A percentile compares a stretch with the other conserved stretches of the same genome.
These are phyloP conservation scores for Globisporangium megalacanthum DNA, from an alignment of 352 stramenopile species.

Conservation along the genomic window DNA sequence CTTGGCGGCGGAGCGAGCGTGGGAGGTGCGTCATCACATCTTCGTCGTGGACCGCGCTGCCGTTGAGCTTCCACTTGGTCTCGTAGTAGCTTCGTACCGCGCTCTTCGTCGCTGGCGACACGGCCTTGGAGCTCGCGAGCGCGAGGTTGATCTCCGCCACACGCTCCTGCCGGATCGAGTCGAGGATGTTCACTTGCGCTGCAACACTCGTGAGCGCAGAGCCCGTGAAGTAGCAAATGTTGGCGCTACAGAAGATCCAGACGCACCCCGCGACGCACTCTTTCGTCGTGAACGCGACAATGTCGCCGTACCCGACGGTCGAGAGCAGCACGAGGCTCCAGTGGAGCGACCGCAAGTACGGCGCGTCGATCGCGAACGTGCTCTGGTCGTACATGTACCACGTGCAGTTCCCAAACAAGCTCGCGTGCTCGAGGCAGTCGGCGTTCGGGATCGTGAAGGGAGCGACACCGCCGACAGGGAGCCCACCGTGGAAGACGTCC, in stretches of 20 bases:
- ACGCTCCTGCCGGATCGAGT: slow-evolving; percentile 37
- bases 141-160: slow-evolving; percentile 61
- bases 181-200: slow-evolving; percentile 42
- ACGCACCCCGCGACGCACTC: slow-evolving; percentile 50
- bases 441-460: slow-evolving; percentile 4
- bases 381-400: slow-evolving; percentile 74
- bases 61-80: slow-evolving; percentile 71
- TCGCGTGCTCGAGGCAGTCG: slow-evolving; percentile 19
- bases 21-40: slow-evolving; percentile 48
- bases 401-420: slow-evolving; percentile 49
- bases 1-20: slow-evolving; percentile 29
- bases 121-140: slow-evolving; percentile 32
- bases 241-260: slow-evolving; percentile 71
- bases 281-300: slow-evolving; percentile 17
- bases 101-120: slow-evolving; percentile 44
- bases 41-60: slow-evolving; percentile 42
- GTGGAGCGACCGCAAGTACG: slow-evolving; percentile 54
- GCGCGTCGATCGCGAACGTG: slow-evolving; percentile 51
- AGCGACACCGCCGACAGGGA: slow-evolving; percentile 21
- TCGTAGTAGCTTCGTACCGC: slow-evolving; percentile 59
- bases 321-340: slow-evolving; percentile 75
- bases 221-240: slow-evolving; percentile 70
- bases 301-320: slow-evolving; percentile 56
- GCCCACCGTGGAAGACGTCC: slow-evolving; percentile 32
- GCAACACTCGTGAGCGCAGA: slow-evolving; percentile 54